phyloP scores from a whole-genome alignment of 805 yeast genomes.

The Saccharomycopsis amapae region DNA sequence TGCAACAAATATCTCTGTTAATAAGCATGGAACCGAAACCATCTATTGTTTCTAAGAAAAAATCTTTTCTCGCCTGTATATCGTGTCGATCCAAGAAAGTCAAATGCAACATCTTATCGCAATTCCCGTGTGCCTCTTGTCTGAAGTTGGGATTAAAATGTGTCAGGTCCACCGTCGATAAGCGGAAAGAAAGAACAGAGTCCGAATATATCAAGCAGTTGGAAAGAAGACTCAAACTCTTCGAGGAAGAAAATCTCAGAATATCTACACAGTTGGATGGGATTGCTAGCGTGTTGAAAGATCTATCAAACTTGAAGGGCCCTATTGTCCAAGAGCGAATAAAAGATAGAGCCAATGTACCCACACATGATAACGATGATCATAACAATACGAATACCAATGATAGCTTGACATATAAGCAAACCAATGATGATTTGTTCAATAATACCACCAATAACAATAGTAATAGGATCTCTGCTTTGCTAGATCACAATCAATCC shows the following conservation, averaged over 20 bases:
- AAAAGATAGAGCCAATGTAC: not conserved
- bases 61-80: constrained; percentile 21
- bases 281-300: not conserved
- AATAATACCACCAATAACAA: not conserved
- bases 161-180: constrained; percentile 4
- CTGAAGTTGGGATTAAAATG: constrained; percentile 17
- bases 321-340: not conserved
- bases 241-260: constrained; percentile 4
- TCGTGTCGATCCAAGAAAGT: constrained; percentile 24
- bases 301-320: not conserved
- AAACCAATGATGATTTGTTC: not conserved
- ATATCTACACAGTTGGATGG: not conserved
- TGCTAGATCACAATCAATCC: not conserved
- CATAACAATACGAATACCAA: not conserved
- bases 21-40: too few species aligned
- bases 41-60: not conserved
- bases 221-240: constrained; percentile 21
- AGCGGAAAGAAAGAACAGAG: constrained; percentile 2
- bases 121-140: constrained; percentile 25
- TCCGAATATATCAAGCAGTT: constrained; percentile 4
- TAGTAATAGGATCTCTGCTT: not conserved
- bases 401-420: not conserved
- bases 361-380: too few species aligned
- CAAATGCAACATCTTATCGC: constrained; percentile 21
- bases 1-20: too few species aligned